Conservation (phyloP, 2,329 filamentous ascomycete genomes). For the Phoma sp. region DNA sequence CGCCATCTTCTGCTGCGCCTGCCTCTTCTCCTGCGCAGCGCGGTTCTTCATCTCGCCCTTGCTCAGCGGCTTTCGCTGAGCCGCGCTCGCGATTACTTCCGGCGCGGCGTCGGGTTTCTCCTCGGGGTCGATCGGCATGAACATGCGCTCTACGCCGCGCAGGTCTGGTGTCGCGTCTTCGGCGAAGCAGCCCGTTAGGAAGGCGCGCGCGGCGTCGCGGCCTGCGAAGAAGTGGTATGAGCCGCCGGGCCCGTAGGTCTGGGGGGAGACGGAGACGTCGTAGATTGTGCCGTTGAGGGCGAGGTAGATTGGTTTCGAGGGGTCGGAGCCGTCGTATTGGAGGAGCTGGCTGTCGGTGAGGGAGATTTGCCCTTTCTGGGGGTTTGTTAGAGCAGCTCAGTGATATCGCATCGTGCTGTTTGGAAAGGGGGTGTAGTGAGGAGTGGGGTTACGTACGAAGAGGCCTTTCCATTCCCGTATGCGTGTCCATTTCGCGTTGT, state of each 20-base stretch:
- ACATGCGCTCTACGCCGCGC: slow-evolving; percentile 87
- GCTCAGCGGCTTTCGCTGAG: slow-evolving; percentile 27
- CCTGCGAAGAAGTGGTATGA: slow-evolving; percentile 89
- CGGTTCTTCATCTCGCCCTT: slow-evolving; percentile 55
- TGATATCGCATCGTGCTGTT: no score
- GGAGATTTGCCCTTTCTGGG: slow-evolving; percentile 64
- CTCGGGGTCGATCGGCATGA: slow-evolving; percentile 68
- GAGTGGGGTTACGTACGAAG: slow-evolving; percentile 29
- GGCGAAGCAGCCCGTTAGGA: slow-evolving; percentile 90
- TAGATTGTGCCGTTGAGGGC: slow-evolving; percentile 88
- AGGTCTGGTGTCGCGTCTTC: slow-evolving; percentile 86
- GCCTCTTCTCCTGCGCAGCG: slow-evolving; percentile 68
- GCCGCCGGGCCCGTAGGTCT: slow-evolving; percentile 71
- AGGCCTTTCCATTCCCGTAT: slow-evolving; percentile 44
- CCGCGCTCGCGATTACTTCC: slow-evolving; percentile 39
- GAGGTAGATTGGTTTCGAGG: slow-evolving; percentile 81
- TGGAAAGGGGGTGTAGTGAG: not conserved
- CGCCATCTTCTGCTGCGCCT: slow-evolving; percentile 70
- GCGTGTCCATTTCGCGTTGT: slow-evolving; percentile 49
- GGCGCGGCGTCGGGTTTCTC: slow-evolving; percentile 40
- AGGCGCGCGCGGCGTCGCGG: slow-evolving; percentile 83
- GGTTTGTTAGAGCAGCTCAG: not conserved
- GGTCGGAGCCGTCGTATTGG: slow-evolving; percentile 78
- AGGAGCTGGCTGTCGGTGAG: slow-evolving; percentile 79
- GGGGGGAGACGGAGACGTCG: slow-evolving; percentile 73